Conservation (phyloP, 164 flowering plant species). For the Platanus orientalis region DNA sequence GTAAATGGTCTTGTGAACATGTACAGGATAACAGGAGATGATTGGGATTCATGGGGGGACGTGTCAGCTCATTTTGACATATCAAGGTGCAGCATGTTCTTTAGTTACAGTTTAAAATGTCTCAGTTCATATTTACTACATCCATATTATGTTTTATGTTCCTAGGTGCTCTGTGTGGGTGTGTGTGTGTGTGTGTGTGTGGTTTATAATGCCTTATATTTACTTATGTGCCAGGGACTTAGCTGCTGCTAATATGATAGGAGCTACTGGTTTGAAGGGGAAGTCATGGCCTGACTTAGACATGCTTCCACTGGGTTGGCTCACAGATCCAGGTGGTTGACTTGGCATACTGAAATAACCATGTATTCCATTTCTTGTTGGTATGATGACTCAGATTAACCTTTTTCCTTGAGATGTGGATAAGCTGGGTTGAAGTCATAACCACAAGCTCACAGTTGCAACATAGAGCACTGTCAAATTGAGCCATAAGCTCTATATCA, state of each 20-base stretch:
- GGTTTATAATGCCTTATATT: neutral
- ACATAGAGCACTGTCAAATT: neutral
- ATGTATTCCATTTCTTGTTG: neutral
- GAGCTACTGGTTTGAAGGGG: conserved; percentile 62
- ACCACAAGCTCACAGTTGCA: neutral
- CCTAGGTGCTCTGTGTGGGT: neutral
- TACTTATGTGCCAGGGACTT: conserved; percentile 52
- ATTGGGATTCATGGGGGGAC: conserved; percentile 89
- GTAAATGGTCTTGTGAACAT: conserved; percentile 62
- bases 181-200: neutral
- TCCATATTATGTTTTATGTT: neutral
- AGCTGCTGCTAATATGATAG: conserved; percentile 58
- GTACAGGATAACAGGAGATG: conserved; percentile 92
- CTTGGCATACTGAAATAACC: neutral
- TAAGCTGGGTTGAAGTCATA: neutral
- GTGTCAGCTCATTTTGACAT: conserved; percentile 73
- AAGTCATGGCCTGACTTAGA: conserved; percentile 94
- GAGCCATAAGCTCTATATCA: too few species aligned
- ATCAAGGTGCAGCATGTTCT: conserved; percentile 40
- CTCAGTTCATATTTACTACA: neutral
- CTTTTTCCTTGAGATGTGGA: neutral
- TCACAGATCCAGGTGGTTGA: conserved; percentile 65
- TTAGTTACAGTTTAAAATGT: conserved; percentile 2
- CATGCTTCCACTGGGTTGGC: conserved; percentile 94
- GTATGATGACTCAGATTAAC: neutral